Evolutionary conservation across 1,139 yeast genomes (phyloP).

Genomic region (Nakaseomyces delphensis): DNA sequence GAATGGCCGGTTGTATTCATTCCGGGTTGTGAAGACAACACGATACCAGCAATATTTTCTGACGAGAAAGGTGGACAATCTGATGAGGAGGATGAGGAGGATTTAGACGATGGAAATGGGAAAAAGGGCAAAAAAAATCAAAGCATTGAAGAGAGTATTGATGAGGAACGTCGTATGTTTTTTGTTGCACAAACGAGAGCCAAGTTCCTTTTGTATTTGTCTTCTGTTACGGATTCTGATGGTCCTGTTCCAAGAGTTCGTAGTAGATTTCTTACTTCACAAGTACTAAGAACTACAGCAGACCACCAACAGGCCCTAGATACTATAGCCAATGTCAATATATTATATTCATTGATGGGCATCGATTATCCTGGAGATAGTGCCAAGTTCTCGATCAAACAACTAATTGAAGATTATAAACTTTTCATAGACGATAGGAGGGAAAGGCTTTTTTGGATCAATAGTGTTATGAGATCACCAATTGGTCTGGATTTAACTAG

Average conservation of each 20-base stretch:
- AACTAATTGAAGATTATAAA: constrained; percentile 26
- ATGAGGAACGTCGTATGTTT: constrained; percentile 76
- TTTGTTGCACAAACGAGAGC: constrained; percentile 90
- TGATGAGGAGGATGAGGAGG: constrained; percentile 26
- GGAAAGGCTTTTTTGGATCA: constrained; percentile 28
- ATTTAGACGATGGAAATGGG: constrained; percentile 13
- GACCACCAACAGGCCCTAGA: constrained; percentile 26
- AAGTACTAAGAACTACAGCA: constrained; percentile 23
- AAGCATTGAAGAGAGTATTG: constrained; percentile 28
- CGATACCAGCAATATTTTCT: constrained; percentile 46
- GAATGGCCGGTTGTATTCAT: constrained; percentile 93
- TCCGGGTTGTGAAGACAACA: constrained; percentile 57
- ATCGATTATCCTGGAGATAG: constrained; percentile 11
- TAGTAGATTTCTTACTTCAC: constrained; percentile 28
- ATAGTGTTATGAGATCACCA: constrained; percentile 9
- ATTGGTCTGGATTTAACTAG: constrained; percentile 2
- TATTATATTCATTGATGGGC: constrained; percentile 18
- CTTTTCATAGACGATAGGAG: constrained; percentile 24
- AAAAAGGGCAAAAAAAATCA: constrained; percentile 13
- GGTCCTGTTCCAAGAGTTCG: constrained; percentile 21
- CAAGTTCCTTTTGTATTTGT: constrained; percentile 39
- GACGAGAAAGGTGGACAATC: constrained; percentile 34
- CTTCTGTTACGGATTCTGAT: constrained; percentile 24
- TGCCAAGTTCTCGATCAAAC: constrained; percentile 19
- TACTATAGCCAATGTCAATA: constrained; percentile 16